Conservation (phyloP, 352 stramenopile species). For the Pythium monospermum region DNA sequence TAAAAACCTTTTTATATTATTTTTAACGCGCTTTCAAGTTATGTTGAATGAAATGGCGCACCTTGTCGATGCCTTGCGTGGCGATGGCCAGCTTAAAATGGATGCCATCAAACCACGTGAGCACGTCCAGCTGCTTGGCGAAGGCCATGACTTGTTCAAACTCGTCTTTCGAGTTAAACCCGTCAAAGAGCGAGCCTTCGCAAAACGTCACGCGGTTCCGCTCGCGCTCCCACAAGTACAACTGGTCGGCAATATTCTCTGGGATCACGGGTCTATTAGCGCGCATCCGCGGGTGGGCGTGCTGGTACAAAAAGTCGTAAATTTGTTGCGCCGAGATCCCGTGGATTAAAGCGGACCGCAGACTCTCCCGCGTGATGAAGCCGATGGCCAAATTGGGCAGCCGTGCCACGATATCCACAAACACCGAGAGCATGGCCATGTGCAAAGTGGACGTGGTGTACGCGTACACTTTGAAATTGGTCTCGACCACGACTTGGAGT, state of each 20-base stretch:
- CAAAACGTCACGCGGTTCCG: conserved; percentile 85
- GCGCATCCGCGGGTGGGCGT: conserved; percentile 81
- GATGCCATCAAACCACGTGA: conserved; percentile 79
- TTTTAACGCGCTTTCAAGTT: conserved; percentile 22
- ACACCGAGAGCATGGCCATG: conserved; percentile 91
- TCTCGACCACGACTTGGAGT: conserved; percentile 66
- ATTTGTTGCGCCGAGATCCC: conserved; percentile 90
- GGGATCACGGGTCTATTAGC: conserved; percentile 71
- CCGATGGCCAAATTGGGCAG: conserved; percentile 89
- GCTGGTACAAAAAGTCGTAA: conserved; percentile 89
- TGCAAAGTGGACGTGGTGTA: conserved; percentile 89
- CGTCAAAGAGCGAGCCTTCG: conserved; percentile 81
- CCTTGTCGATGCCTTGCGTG: conserved; percentile 50
- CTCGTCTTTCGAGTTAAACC: conserved; percentile 80
- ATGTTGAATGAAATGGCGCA: conserved; percentile 71
- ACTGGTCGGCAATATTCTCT: conserved; percentile 88
- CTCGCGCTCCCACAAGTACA: conserved; percentile 90
- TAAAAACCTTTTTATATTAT: background rate
- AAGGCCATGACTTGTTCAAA: conserved; percentile 77
- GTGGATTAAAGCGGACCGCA: conserved; percentile 84
- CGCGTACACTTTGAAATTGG: conserved; percentile 91
- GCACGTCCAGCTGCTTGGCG: conserved; percentile 58
- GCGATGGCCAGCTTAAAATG: conserved; percentile 77
- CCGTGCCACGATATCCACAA: conserved; percentile 87
- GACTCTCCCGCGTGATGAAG: conserved; percentile 88